Conservation (phyloP, 2,329 filamentous ascomycete species). For the Trichophyton benhamiae region DNA sequence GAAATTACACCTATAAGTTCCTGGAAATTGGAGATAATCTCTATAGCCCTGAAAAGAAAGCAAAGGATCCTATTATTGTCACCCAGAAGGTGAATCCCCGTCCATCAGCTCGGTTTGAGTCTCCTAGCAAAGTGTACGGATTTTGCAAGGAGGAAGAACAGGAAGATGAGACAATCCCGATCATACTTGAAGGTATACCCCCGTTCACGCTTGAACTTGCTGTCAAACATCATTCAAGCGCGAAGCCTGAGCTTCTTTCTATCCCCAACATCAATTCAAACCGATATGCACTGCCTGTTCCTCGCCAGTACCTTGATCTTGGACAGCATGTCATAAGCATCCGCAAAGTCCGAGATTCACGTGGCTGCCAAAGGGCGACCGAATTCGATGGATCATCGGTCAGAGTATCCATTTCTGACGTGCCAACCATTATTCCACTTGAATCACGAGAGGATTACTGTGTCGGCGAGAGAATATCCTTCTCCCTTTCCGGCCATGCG, state of each 20-base stretch:
- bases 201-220: conserved; percentile 87
- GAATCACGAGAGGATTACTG: conserved; percentile 82
- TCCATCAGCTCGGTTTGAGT: conserved; percentile 68
- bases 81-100: conserved; percentile 75
- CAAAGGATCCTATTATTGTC: conserved; percentile 55
- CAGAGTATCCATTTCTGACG: conserved; percentile 83
- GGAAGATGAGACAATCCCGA: conserved; percentile 75
- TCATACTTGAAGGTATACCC: conserved; percentile 67
- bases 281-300: conserved; percentile 68
- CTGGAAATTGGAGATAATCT: conserved; percentile 69
- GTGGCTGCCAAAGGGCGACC: conserved; percentile 71
- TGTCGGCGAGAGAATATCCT: conserved; percentile 86
- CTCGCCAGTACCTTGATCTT: conserved; percentile 68
- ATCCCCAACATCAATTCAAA: conserved; percentile 67
- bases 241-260: conserved; percentile 66
- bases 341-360: conserved; percentile 74
- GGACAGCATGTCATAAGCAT: conserved; percentile 85
- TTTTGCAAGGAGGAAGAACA: conserved; percentile 79
- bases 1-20: conserved; percentile 78
- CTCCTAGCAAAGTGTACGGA: conserved; percentile 86
- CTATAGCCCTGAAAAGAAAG: conserved; percentile 61
- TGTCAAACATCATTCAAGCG: conserved; percentile 78
- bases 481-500: conserved; percentile 76
- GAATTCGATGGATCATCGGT: conserved; percentile 62
- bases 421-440: conserved; percentile 77